These are phyloP conservation scores for Hanseniaspora pseudoguilliermondii DNA, from an alignment of 805 yeast species.

Conservation along the genomic window DNA sequence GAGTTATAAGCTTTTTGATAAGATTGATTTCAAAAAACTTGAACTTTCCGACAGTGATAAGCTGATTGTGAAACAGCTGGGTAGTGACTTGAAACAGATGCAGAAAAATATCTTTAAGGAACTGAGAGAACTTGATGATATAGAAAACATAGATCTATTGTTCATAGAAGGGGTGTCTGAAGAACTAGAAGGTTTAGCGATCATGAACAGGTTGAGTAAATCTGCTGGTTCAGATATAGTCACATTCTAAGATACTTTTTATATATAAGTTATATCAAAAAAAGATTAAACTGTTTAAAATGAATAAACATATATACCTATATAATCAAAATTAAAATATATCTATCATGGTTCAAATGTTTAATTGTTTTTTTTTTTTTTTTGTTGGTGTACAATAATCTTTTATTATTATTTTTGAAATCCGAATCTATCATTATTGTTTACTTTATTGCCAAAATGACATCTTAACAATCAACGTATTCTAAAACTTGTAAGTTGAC, in stretches of 20 bases:
- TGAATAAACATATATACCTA: not conserved
- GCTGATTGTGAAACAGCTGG: slow-evolving; percentile 27
- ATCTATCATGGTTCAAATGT: not conserved
- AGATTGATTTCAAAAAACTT: slow-evolving; percentile 22
- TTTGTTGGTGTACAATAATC: not conserved
- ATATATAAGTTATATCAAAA: not conserved
- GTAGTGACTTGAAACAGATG: slow-evolving; percentile 40
- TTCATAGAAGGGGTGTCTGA: slow-evolving; percentile 76
- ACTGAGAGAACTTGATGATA: slow-evolving; percentile 64
- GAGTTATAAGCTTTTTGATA: slow-evolving; percentile 42
- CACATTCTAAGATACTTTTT: not conserved
- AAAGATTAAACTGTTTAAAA: not conserved
- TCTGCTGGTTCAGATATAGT: slow-evolving; percentile 44
- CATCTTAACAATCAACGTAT: slow-evolving; percentile 39
- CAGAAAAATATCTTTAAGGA: slow-evolving; percentile 62
- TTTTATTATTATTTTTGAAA: not conserved
- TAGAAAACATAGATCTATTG: slow-evolving; percentile 48
- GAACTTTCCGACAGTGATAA: not conserved
- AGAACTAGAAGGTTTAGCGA: slow-evolving; percentile 73
- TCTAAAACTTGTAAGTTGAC: slow-evolving; percentile 50
- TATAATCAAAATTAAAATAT: not conserved
- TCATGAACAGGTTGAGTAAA: slow-evolving; percentile 79
- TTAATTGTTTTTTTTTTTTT: not conserved
- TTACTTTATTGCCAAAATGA: not conserved
- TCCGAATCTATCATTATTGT: slow-evolving; percentile 2